Conservation (phyloP, 163 green algal genomes). For the Prototheca cutis region DNA sequence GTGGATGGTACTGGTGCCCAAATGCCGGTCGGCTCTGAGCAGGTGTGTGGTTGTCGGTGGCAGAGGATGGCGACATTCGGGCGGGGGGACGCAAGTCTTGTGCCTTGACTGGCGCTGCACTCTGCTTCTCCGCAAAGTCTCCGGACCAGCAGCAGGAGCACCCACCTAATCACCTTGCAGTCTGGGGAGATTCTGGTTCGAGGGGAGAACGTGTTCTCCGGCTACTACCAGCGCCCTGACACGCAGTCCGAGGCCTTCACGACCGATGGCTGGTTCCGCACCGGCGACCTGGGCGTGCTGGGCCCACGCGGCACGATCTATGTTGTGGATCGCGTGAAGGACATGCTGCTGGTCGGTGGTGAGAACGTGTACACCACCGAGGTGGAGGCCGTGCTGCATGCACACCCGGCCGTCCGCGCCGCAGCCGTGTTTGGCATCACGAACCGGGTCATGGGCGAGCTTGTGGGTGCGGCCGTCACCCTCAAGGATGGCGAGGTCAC, state of each 20-base stretch:
- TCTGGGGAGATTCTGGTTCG: slow-evolving; percentile 63
- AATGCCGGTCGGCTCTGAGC: background rate
- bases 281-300: slow-evolving; percentile 59
- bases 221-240: slow-evolving; percentile 39
- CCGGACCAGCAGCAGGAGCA: too few relatives aligned
- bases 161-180: too few relatives aligned
- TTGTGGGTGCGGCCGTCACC: slow-evolving; percentile 57
- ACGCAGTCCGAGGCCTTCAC: slow-evolving; percentile 39
- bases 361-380: slow-evolving; percentile 87
- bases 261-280: slow-evolving; percentile 63
- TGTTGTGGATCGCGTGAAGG: slow-evolving; percentile 79
- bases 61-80: too few relatives aligned
- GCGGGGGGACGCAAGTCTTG: too few relatives aligned
- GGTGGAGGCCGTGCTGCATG: slow-evolving; percentile 66
- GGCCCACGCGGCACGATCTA: slow-evolving; percentile 44
- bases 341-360: slow-evolving; percentile 80
- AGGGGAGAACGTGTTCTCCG: slow-evolving; percentile 66
- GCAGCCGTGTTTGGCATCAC: slow-evolving; percentile 68
- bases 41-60: too few relatives aligned
- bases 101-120: too few relatives aligned
- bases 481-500: slow-evolving; percentile 13
- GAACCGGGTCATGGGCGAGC: slow-evolving; percentile 63
- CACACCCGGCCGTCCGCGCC: slow-evolving; percentile 52
- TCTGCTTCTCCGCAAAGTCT: too few relatives aligned
- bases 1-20: slow-evolving; percentile 34